Evolutionary conservation across 140 eudicot species (phyloP), one percentile per base, ranked within the genome.

Genomic region (Erigeron philadelphicus): DNA sequence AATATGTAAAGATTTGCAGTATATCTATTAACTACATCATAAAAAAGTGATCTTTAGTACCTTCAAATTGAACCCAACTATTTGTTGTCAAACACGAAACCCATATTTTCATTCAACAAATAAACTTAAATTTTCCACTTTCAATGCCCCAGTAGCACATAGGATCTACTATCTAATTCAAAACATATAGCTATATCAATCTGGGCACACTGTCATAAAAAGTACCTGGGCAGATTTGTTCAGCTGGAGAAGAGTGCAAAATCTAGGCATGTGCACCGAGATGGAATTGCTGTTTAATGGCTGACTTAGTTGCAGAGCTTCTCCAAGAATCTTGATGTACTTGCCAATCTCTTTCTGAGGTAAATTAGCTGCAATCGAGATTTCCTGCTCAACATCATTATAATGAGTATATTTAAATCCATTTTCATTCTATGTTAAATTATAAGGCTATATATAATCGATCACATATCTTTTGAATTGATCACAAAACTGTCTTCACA

Each of bases 331-430:
- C 90, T 93, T 93, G 66, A 93, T 93, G 82, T 93, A 93, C 72
- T 93, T 93, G 7, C 98, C 98, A 35, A 93, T 93, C 87, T 93
- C 98, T 84, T 93, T 93, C 74, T 93, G 98, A n/a, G 98, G 98
- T 69, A 93, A 78, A 81, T 89, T 93, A 9, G 98, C 96, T 48
- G 98, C 98, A 81, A 83, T 75, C n/a, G 98, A 93, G 49, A 93
- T 93, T 77, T 93, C 98, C 98, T 93, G 89, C 71, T 16, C 72
- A 4, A 35, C 59, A 66, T 10, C 58, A 47, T 12, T 56, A 66
- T 23, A 12, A 25, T 56, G 11, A 6, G 52, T 74, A 45, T 25
- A 44, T 42, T 10, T 13, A 55, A 73, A 23, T 10, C 15, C 4
- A 15, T 21, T 9, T 54, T 31, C 0, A 45, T 48, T 47, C 15